These are phyloP conservation scores for Bipolaris gigantea DNA, from an alignment of 2,329 filamentous ascomycete genomes.

Conservation along the genomic window DNA sequence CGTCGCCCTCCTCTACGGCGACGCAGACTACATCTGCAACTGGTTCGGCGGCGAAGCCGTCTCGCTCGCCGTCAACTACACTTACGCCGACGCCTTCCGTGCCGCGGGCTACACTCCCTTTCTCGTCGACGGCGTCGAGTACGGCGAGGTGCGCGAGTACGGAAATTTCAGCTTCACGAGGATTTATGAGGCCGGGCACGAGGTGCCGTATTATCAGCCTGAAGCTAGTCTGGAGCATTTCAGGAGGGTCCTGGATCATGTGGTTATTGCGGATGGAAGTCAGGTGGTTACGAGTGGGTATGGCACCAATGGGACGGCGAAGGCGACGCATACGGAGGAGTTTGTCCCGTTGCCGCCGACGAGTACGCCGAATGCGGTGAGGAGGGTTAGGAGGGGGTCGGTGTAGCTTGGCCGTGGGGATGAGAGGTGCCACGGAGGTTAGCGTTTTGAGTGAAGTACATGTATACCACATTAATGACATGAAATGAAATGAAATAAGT, in stretches of 20 bases:
- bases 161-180: constrained; percentile 63
- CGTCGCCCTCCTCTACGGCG: constrained; percentile 60
- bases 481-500: too few species aligned
- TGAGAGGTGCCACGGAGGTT: too few species aligned
- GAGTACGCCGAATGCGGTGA: constrained; percentile 11
- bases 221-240: constrained; percentile 37
- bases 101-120: constrained; percentile 72
- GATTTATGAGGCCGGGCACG: constrained; percentile 57
- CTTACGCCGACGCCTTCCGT: constrained; percentile 56
- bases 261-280: constrained; percentile 36
- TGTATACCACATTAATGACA: too few species aligned
- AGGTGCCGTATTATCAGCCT: constrained; percentile 51
- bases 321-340: constrained; percentile 36
- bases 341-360: constrained; percentile 34
- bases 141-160: constrained; percentile 72
- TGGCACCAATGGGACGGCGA: constrained; percentile 35
- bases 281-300: constrained; percentile 32
- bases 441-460: too few species aligned
- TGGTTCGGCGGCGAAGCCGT: constrained; percentile 75
- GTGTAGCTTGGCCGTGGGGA: background rate
- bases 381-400: background rate
- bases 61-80: constrained; percentile 60
- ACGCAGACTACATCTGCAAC: constrained; percentile 61
- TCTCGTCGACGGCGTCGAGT: constrained; percentile 61
- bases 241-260: constrained; percentile 30